These are phyloP conservation scores for Astrothelium macrocarpum DNA, from an alignment of 495 filamentous ascomycete species.

Conservation along the genomic window DNA sequence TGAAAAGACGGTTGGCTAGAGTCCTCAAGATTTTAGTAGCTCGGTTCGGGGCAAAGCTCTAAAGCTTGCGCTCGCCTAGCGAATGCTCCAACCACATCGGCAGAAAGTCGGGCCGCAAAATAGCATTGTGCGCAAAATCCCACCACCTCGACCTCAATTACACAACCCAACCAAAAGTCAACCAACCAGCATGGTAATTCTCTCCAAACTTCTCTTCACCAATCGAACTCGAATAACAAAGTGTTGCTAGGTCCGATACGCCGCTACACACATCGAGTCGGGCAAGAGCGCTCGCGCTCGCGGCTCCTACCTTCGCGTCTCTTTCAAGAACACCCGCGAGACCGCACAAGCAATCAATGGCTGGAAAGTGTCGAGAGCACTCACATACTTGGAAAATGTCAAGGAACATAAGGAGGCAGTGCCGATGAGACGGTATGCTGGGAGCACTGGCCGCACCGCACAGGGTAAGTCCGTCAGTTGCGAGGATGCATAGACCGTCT, in stretches of 20 bases:
- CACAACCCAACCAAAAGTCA: not conserved
- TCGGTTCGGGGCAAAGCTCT: not conserved
- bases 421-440: slow-evolving; percentile 91
- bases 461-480: slow-evolving; percentile 66
- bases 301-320: slow-evolving; percentile 96
- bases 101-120: not conserved
- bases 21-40: not conserved
- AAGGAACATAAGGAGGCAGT: slow-evolving; percentile 90
- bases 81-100: not conserved
- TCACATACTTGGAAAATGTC: slow-evolving; percentile 94
- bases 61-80: not conserved
- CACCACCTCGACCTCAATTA: not conserved
- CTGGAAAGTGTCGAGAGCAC: slow-evolving; percentile 93
- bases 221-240: not conserved
- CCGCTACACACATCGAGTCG: slow-evolving; percentile 75
- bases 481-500: slow-evolving; percentile 16
- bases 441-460: slow-evolving; percentile 82
- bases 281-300: slow-evolving; percentile 93
- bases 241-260: slow-evolving; percentile 84
- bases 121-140: not conserved
- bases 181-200: not conserved
- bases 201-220: not conserved
- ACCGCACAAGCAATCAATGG: slow-evolving; percentile 98
- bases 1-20: no score
- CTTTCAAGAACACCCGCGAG: slow-evolving; percentile 99